Base-by-base conservation (phyloP, 2,329 filamentous ascomycete genomes). In the Fusarium burgessii region DNA sequence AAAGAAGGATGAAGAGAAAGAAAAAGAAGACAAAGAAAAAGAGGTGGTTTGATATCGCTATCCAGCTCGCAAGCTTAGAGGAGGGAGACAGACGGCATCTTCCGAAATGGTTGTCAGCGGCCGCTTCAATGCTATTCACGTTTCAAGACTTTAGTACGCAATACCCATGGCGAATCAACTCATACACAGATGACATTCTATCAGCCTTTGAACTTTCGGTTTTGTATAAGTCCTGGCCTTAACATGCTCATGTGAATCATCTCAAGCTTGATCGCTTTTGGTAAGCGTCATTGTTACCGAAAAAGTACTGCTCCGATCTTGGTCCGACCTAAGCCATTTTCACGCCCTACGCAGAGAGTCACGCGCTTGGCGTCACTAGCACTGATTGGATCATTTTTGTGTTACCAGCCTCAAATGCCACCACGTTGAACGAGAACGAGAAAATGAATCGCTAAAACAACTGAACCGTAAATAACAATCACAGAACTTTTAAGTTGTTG, bases 311-410 rank as follows among this genome's bases (percentile, higher is more conserved):
- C 61, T 66, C 62, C 62, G 62, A 51, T 66, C 13, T 46, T 23
- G 45, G 40, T 66, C 62, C 62, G 62, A 66, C 12, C 35, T 14
- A 43, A 42, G 38, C 54, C 38, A 62, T 38, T 66, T 66, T 29
- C 35, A 36, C 62, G 62, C 62, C 62, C 62, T 66, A 66, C 62
- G 27, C 27, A n/a, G 7, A 40, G 51, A 4, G 35, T 41, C 40
- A 43, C 35, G 32, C 49, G 61, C 41, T 35, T 17, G 20, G 15
- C n/a, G 20, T 20, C 13, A 14, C 23, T 13, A 38, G 15, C 25
- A 49, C 50, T 49, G 55, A 57, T 62, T 65, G 23, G 23, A 20
- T 32, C 18, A 20, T 38, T 36, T 12, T 4, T 25, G 18, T 42
- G 43, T 12, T 38, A 13, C 17, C 15, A 41, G 23, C 13, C 13